Conservation (phyloP, 805 yeast species). For the Priceomyces fermenticarens region DNA sequence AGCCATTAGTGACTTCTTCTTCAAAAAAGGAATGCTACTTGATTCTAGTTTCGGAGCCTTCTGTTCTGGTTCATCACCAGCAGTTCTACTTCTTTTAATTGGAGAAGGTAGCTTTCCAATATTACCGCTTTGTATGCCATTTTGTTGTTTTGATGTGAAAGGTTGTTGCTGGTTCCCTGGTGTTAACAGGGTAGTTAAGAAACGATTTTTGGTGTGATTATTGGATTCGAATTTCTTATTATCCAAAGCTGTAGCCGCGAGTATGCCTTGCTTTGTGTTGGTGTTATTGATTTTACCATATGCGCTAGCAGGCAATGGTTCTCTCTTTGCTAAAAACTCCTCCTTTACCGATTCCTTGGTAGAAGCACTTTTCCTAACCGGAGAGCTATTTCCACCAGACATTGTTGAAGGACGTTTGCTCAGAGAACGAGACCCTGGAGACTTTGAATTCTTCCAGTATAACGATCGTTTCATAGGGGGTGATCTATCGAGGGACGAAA, state of each 20-base stretch:
- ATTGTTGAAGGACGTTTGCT: background rate
- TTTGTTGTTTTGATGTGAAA: conserved; percentile 9
- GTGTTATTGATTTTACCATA: conserved; percentile 20
- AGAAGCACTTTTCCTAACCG: background rate
- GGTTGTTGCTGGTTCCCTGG: conserved; percentile 25
- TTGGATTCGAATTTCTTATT: conserved; percentile 3
- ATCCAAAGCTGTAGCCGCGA: conserved; percentile 1
- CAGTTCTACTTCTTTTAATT: conserved; percentile 7
- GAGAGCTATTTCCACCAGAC: background rate
- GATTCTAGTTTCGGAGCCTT: conserved; percentile 14
- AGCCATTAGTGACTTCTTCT: conserved; percentile 28
- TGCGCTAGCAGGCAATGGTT: conserved; percentile 28
- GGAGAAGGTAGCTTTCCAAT: conserved; percentile 11
- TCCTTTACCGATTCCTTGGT: conserved; percentile 2
- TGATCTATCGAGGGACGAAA: background rate
- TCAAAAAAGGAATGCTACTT: conserved; percentile 15
- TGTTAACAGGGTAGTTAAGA: conserved; percentile 34
- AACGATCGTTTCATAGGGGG: background rate
- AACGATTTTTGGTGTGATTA: conserved; percentile 23
- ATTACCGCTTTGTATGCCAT: conserved; percentile 4
- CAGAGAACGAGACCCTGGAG: conserved; percentile 9
- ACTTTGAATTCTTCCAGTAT: conserved; percentile 6
- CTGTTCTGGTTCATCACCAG: conserved; percentile 9
- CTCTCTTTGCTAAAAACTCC: conserved; percentile 14
- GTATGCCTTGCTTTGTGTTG: conserved; percentile 1